Evolutionary conservation across 208 protist species (phyloP), one percentile per base, ranked within the genome.

Genomic region (Leptomonas pyrrhocoris): DNA sequence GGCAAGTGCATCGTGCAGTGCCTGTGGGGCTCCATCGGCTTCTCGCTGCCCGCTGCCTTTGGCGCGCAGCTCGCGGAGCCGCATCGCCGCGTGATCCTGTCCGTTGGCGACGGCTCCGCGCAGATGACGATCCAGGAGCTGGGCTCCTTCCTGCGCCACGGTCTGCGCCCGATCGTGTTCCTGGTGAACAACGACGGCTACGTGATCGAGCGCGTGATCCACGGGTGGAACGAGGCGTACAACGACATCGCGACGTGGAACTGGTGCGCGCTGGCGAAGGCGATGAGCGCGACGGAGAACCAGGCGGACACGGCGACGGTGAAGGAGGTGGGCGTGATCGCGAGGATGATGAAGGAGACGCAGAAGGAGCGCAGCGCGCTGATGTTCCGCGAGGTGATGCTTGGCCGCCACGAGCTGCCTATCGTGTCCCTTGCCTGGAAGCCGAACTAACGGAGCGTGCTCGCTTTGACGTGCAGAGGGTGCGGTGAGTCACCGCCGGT

Each of bases 121-220:
- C 68, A 80, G 66, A 80, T 85, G 79, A 85, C 73, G 28, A 61
- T 73, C 38, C 79, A 88, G 73, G 73, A 80, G 71, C 50, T 88
- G 45, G 58, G 77, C 67, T 64, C 75, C 56, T 82, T 83, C 71
- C 19, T 61, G 28, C 83, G 81, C 61, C 31, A 67, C 73, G 55
- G 61, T 28, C 57, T 85, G 46, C 71, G 43, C 34, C 56, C 79
- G 27, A 45, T 78, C 63, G 23, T 81, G 18, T 80, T 88, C 68
- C 70, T 85, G n/a, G 63, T 83, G 31, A 81, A 85, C 77, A 85
- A 85, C 68, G 64, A 83, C 53, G 79, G 83, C 66, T 85, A 85
- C 60, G 69, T 78, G 28, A 83, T 83, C 50, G 79, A 87, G 61
- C 72, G 73, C 30, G 61, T 79, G 38, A 84, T 84, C 54, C 74